Base-by-base conservation (phyloP, 306 rosid genomes). In the Vigna angularis region DNA sequence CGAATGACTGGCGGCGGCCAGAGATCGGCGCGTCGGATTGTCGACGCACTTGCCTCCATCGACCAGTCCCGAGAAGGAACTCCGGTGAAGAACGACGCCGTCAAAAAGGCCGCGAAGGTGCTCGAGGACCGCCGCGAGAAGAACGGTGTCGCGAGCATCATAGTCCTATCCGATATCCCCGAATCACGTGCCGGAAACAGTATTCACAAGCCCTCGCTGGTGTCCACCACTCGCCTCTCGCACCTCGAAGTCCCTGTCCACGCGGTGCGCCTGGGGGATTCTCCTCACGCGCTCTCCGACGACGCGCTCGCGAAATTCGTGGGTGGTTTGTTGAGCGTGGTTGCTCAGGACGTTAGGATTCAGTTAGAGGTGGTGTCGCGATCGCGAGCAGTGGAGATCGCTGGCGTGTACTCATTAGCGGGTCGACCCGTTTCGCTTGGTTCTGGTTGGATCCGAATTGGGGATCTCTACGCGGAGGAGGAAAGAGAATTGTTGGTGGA, bases 111-210 rank as follows among this genome's bases (percentile, higher is more conserved):
- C 0, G 94, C 91, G 0, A 96, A 93, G 55, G 97, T 96, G 0
- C 83, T 96, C 5, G 97, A 93, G 47, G 99, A 96, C 75, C 96
- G 99, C 63, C 96, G 98, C 3, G 97, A 93, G 82, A 88, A 74
- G 72, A 96, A 93, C 70, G 56, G 93, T 7, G 84, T 86, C 4
- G 88, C 97, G 5, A 85, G 91, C 65, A 83, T 96, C 26, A 44
- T 96, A 7, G 86, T 96, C 6, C 17, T 94, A 0, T 85, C 96
- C 1, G 84, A 88, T 30, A 80, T 74, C 30, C 70, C 79, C 5
- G 86, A 84, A 1, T 81, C 85, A 30, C 85, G 74, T 62, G 70
- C 82, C 28, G 34, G 12, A 1, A 57, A 80, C 0, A 61, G 42
- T 5, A 49, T 51, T 18, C 76, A 9, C 40, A 85, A 75, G 13